Percentiles rank a stretch among this genome's conserved stretches.
Evolutionary conservation across 306 rosid genomes (phyloP).

Genomic region (Dalbergia oliveri): DNA sequence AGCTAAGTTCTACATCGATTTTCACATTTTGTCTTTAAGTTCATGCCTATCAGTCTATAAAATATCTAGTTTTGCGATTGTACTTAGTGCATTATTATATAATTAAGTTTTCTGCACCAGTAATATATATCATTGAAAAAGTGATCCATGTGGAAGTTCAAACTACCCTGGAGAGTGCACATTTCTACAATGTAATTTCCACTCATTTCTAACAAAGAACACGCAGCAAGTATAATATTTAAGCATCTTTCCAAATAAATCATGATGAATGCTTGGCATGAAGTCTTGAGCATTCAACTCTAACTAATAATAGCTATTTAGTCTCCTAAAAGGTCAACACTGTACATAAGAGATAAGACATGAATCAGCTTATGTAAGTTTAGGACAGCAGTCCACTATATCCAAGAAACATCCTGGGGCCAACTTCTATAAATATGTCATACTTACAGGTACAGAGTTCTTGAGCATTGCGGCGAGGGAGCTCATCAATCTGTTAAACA

Average conservation of each 20-base stretch:
- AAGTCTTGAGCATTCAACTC: conserved; percentile 23
- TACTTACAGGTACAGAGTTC: neutral
- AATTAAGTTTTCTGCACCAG: neutral
- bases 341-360: conserved; percentile 15
- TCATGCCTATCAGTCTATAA: neutral
- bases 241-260: neutral
- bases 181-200: neutral
- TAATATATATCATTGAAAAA: neutral
- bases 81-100: neutral
- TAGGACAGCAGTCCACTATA: conserved; percentile 15
- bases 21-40: neutral
- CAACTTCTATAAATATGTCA: conserved; percentile 21
- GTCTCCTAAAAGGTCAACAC: conserved; percentile 2
- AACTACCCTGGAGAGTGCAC: neutral
- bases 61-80: conserved; percentile 5
- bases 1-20: neutral
- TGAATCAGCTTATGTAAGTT: neutral
- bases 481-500: neutral
- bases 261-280: neutral
- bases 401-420: conserved; percentile 12
- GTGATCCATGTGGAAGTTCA: neutral
- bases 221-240: conserved; percentile 1
- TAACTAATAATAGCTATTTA: neutral
- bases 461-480: conserved; percentile 8
- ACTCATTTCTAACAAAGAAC: neutral